A percentile compares a stretch with the other conserved stretches of the same genome.
Conservation (phyloP, 2,329 filamentous ascomycete species). For the Aspergillus glaucus region DNA sequence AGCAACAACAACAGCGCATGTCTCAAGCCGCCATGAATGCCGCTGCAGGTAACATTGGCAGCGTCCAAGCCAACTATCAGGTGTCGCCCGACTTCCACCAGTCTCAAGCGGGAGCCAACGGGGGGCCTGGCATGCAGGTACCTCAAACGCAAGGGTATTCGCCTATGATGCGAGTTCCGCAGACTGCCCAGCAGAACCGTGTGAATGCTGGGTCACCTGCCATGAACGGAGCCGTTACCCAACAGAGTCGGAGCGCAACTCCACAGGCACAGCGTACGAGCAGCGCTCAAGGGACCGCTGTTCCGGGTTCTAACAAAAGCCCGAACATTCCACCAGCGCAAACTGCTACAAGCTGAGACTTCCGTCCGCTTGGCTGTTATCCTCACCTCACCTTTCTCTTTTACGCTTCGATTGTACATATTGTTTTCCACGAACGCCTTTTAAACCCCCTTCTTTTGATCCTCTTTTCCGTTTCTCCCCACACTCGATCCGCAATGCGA, state of each 20-base stretch:
- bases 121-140: conserved; percentile 35
- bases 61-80: conserved; percentile 36
- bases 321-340: conserved; percentile 38
- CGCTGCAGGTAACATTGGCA: conserved; percentile 42
- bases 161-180: conserved; percentile 49
- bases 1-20: conserved; percentile 38
- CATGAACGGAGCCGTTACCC: conserved; percentile 38
- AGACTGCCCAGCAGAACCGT: conserved; percentile 38
- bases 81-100: conserved; percentile 33
- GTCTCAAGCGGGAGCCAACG: conserved; percentile 29
- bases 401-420: conserved; percentile 28
- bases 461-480: neutral
- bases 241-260: conserved; percentile 40
- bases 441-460: neutral
- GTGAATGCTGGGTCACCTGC: conserved; percentile 38
- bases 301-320: conserved; percentile 35
- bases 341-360: conserved; percentile 28
- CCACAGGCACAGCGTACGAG: conserved; percentile 41
- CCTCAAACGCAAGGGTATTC: conserved; percentile 47
- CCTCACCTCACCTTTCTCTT: neutral
- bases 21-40: conserved; percentile 49
- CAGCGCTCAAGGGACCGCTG: conserved; percentile 35
- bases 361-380: neutral
- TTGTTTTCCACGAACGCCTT: conserved; percentile 7
- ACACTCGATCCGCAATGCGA: conserved; percentile 1